Conservation (phyloP, 345 rosid species). For the Brassica incana region DNA sequence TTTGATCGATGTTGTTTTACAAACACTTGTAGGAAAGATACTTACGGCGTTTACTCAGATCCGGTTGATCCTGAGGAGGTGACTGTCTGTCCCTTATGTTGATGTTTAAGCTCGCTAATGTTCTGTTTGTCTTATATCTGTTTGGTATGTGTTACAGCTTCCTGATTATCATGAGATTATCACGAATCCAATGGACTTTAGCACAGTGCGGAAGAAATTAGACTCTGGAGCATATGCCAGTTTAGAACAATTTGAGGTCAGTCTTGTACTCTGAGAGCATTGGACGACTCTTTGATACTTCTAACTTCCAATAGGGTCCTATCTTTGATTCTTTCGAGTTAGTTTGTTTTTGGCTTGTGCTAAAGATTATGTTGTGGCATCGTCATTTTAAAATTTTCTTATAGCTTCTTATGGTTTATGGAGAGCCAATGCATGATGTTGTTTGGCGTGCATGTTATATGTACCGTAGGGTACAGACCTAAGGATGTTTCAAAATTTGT, state of each 20-base stretch:
- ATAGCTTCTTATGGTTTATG: background rate
- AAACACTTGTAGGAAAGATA: constrained; percentile 73
- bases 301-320: background rate
- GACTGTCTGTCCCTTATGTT: constrained; percentile 24
- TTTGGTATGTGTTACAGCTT: constrained; percentile 58
- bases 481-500: constrained; percentile 10
- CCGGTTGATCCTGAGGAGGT: constrained; percentile 94
- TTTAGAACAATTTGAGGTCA: constrained; percentile 91
- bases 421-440: constrained; percentile 10
- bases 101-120: constrained; percentile 1
- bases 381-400: background rate
- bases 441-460: constrained; percentile 7
- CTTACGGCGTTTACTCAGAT: constrained; percentile 91
- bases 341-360: background rate
- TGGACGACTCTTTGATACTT: background rate
- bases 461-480: background rate
- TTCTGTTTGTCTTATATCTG: constrained; percentile 7
- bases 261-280: constrained; percentile 10
- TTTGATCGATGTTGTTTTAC: constrained; percentile 17
- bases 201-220: constrained; percentile 72
- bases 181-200: constrained; percentile 86
- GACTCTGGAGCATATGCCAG: constrained; percentile 58
- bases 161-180: constrained; percentile 92
- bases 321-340: constrained; percentile 2
- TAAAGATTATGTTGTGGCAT: background rate